phyloP scores from a whole-genome alignment of 2,329 filamentous ascomycete genomes.

The Aspergillus ruber region DNA sequence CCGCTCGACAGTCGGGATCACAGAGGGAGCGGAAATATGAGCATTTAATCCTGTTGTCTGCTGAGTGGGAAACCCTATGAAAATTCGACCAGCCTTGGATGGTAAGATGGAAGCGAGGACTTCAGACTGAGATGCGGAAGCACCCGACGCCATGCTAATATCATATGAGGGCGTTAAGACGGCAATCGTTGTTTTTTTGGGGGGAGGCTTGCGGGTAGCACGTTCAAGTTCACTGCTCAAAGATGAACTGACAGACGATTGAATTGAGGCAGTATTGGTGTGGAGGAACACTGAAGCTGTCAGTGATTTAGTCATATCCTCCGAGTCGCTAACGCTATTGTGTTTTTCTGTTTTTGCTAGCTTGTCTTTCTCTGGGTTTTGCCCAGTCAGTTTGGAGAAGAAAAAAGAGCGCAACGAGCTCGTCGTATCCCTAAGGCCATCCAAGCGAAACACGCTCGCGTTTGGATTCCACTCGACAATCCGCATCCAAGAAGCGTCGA shows the following conservation, averaged over 20 bases:
- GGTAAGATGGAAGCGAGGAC: conserved; percentile 88
- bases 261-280: conserved; percentile 75
- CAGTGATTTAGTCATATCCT: conserved; percentile 65
- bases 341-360: conserved; percentile 44
- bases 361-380: conserved; percentile 37
- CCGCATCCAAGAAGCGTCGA: conserved; percentile 84
- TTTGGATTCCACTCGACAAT: conserved; percentile 77
- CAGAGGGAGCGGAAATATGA: conserved; percentile 89
- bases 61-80: conserved; percentile 95
- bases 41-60: conserved; percentile 92
- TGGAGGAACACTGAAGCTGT: conserved; percentile 80
- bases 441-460: conserved; percentile 29
- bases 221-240: conserved; percentile 85
- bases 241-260: conserved; percentile 63
- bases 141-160: conserved; percentile 62
- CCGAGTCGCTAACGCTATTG: conserved; percentile 56
- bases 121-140: conserved; percentile 48
- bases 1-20: conserved; percentile 94
- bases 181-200: conserved; percentile 76
- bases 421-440: conserved; percentile 36
- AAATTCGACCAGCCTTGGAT: conserved; percentile 81
- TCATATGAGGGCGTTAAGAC: conserved; percentile 90
- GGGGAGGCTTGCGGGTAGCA: conserved; percentile 94
- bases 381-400: conserved; percentile 68
- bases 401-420: conserved; percentile 65